A percentile compares a stretch with the other conserved stretches of the same genome.
phyloP scores from a whole-genome alignment of 805 yeast genomes.

The Zygoascus biomembranicola region DNA sequence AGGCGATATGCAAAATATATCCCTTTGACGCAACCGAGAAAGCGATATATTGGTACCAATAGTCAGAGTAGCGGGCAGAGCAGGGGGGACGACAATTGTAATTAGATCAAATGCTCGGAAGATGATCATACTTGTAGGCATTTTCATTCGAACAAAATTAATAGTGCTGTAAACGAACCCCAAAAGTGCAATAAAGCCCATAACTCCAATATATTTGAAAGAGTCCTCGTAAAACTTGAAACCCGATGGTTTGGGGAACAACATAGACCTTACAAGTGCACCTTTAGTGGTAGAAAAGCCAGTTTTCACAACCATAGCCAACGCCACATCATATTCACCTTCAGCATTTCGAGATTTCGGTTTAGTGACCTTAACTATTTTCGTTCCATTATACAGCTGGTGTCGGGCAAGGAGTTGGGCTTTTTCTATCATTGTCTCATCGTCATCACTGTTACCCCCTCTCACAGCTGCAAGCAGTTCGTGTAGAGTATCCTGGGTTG shows the following conservation, averaged over 20 bases:
- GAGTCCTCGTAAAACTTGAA: constrained; percentile 93
- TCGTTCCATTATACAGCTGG: constrained; percentile 81
- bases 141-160: constrained; percentile 70
- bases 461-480: constrained; percentile 41
- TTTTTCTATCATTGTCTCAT: constrained; percentile 14
- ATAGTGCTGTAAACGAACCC: constrained; percentile 82
- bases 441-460: constrained; percentile 30
- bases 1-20: constrained; percentile 87
- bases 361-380: constrained; percentile 71
- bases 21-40: constrained; percentile 55
- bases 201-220: constrained; percentile 90
- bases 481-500: constrained; percentile 52
- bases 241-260: constrained; percentile 90
- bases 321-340: constrained; percentile 58
- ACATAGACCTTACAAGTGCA: constrained; percentile 85
- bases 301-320: constrained; percentile 80
- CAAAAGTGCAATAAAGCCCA: constrained; percentile 73
- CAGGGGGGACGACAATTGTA: constrained; percentile 98
- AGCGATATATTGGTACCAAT: constrained; percentile 94
- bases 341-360: constrained; percentile 35
- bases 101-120: constrained; percentile 87
- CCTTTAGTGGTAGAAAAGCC: constrained; percentile 97
- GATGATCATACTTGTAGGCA: constrained; percentile 61
- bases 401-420: constrained; percentile 64
- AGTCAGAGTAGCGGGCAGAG: constrained; percentile 93